These are phyloP conservation scores for Pythium oligandrum DNA, from an alignment of 352 stramenopile species.

Conservation along the genomic window DNA sequence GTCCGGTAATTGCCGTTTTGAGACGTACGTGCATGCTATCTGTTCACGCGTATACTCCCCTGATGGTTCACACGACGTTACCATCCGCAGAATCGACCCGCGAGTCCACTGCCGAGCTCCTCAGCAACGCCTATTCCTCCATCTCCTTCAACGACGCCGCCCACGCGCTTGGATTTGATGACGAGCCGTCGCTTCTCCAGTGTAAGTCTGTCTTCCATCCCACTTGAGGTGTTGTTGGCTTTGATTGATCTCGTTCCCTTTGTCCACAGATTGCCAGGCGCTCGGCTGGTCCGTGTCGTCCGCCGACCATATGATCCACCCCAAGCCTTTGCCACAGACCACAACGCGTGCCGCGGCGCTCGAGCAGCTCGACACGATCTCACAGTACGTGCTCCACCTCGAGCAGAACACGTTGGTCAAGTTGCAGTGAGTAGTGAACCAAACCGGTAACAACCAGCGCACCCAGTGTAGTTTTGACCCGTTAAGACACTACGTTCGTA, in stretches of 20 bases:
- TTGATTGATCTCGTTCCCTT: background rate
- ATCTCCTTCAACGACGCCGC: slow-evolving; percentile 42
- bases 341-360: slow-evolving; percentile 27
- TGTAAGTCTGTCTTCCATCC: slow-evolving; percentile 29
- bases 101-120: slow-evolving; percentile 36
- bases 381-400: slow-evolving; percentile 64
- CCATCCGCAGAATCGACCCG: slow-evolving; percentile 38
- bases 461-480: too few relatives aligned
- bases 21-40: slow-evolving; percentile 27
- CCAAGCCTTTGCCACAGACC: slow-evolving; percentile 30
- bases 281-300: slow-evolving; percentile 41
- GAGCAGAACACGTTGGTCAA: slow-evolving; percentile 68
- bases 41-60: too few relatives aligned
- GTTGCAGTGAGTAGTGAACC: slow-evolving; percentile 22
- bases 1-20: slow-evolving; percentile 36
- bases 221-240: background rate
- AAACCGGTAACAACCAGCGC: too few relatives aligned
- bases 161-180: slow-evolving; percentile 42
- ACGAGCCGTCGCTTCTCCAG: slow-evolving; percentile 31
- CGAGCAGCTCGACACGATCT: slow-evolving; percentile 58
- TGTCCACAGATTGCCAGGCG: slow-evolving; percentile 36
- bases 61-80: too few relatives aligned
- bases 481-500: too few relatives aligned
- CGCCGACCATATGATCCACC: slow-evolving; percentile 32
- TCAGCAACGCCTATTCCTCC: slow-evolving; percentile 60